Evolutionary conservation across 371 early-diverging fungal genomes (phyloP).

Genomic region (Lichtheimia corymbifera): DNA sequence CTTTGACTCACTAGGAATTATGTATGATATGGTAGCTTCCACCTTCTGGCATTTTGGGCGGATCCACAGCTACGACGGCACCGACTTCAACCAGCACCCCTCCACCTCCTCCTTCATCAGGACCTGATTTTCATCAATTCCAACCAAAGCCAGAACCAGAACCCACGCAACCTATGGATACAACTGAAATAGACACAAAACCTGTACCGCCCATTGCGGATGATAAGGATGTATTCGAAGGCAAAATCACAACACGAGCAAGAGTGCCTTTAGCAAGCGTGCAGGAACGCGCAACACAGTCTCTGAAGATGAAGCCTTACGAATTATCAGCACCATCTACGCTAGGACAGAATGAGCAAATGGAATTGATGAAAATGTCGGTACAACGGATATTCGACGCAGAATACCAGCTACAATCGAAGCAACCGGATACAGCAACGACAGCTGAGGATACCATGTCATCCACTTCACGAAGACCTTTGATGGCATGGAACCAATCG

Average conservation of each 20-base stretch:
- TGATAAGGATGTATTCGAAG: not conserved
- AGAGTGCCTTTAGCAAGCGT: slow-evolving; percentile 37
- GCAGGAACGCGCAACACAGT: slow-evolving; percentile 46
- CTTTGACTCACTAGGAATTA: no score
- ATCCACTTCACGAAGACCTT: slow-evolving; percentile 5
- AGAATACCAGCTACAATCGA: slow-evolving; percentile 16
- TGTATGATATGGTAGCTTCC: slow-evolving; percentile 8
- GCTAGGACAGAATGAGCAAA: slow-evolving; percentile 18
- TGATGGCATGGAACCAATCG: slow-evolving; percentile 9
- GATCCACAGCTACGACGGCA: slow-evolving; percentile 2
- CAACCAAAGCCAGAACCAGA: not conserved
- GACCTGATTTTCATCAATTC: not conserved
- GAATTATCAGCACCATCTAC: slow-evolving; percentile 25
- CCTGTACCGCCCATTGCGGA: not conserved
- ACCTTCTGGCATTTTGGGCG: slow-evolving; percentile 5
- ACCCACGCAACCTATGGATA: not conserved
- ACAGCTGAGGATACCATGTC: slow-evolving; percentile 5
- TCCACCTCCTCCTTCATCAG: not conserved
- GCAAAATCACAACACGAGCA: not conserved
- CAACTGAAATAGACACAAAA: not conserved
- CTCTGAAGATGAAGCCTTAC: slow-evolving; percentile 46
- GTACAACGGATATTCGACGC: slow-evolving; percentile 43
- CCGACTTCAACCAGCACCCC: not conserved
- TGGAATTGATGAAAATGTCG: slow-evolving; percentile 33
- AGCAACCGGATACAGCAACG: not conserved